A percentile compares a stretch with the other conserved stretches of the same genome.
phyloP scores from a whole-genome alignment of 2,329 filamentous ascomycete species.

The Colletotrichum sublineola region DNA sequence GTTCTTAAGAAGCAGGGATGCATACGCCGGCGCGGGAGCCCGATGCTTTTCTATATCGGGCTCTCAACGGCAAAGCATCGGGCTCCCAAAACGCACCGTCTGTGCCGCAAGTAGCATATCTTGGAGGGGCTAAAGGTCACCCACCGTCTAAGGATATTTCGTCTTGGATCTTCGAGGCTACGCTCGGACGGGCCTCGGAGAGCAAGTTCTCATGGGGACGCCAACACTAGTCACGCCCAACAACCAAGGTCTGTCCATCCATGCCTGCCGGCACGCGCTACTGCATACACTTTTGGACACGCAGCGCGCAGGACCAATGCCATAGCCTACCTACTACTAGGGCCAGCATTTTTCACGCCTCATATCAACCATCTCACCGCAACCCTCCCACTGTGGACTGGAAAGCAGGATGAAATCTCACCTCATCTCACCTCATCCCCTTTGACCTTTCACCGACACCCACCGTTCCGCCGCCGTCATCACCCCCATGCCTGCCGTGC shows the following conservation, averaged over 20 bases:
- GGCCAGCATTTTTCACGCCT: neutral
- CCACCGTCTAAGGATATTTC: neutral
- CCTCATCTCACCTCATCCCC: constrained; percentile 13
- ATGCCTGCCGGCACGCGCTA: neutral
- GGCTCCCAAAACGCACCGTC: neutral
- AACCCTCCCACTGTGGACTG: neutral
- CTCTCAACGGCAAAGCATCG: neutral
- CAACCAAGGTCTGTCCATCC: neutral
- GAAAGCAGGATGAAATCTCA: neutral
- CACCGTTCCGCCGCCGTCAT: neutral
- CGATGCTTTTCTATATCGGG: constrained; percentile 14
- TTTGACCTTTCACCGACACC: constrained; percentile 10
- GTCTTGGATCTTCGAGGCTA: neutral
- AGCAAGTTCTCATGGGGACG: neutral
- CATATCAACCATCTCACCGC: neutral
- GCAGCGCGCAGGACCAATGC: neutral
- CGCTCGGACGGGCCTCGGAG: neutral
- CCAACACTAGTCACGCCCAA: constrained; percentile 1
- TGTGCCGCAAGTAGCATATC: neutral
- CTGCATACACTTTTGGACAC: neutral
- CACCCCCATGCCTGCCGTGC: neutral
- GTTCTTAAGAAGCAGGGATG: neutral
- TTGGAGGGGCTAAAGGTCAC: neutral
- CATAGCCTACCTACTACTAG: neutral
- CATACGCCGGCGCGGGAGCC: neutral